A percentile compares a stretch with the other conserved stretches of the same genome.
Conservation (phyloP, 805 yeast genomes). For the Maudiozyma turicensis region DNA sequence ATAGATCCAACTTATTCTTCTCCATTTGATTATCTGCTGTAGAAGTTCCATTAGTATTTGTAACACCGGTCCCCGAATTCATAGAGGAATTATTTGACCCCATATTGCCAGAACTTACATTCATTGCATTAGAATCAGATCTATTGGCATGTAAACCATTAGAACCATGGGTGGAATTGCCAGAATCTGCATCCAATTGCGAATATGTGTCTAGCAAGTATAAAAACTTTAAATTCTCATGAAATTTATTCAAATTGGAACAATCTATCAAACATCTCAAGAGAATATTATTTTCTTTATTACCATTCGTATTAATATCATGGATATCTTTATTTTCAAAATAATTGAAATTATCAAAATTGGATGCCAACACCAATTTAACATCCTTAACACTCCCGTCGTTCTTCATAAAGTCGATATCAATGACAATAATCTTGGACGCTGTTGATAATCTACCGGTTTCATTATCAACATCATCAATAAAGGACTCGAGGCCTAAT, state of each 20-base stretch:
- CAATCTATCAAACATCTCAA: conserved; percentile 23
- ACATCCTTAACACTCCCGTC: conserved; percentile 25
- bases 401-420: conserved; percentile 26
- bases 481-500: conserved; percentile 27
- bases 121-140: background rate
- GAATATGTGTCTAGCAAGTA: conserved; percentile 26
- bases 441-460: conserved; percentile 28
- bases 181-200: conserved; percentile 20
- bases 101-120: background rate
- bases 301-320: background rate
- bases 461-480: conserved; percentile 22
- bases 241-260: conserved; percentile 23
- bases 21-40: background rate
- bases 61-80: background rate
- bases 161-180: conserved; percentile 7
- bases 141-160: background rate
- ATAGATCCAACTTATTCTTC: conserved; percentile 23
- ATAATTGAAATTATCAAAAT: conserved; percentile 29
- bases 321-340: conserved; percentile 7
- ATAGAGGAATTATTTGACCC: background rate
- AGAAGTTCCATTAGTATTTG: background rate
- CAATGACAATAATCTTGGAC: conserved; percentile 30
- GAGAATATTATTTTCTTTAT: conserved; percentile 18
- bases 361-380: conserved; percentile 29
- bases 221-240: conserved; percentile 26